Evolutionary conservation across 495 filamentous ascomycete species (phyloP), one percentile per base, ranked within the genome.

Genomic region (Physcia stellaris): DNA sequence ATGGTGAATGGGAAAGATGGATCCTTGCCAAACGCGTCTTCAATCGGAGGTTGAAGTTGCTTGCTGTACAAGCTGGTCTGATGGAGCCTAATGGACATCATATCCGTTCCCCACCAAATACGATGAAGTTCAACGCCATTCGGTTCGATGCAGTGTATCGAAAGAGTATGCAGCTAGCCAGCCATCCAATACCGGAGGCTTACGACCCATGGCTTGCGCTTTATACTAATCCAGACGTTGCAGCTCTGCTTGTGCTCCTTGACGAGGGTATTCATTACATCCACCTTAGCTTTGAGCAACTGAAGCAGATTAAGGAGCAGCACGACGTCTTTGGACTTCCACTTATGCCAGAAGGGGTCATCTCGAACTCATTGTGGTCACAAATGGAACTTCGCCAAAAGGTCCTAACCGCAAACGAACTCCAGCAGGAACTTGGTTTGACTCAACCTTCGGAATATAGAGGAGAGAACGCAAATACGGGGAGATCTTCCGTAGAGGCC

Each of bases 181-280:
- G 47, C 24, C 48, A 56, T 3, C 46, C 40, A 4, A 43, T 55
- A 3, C 56, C 66, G 9, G 66, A 71, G 22, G 50, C 50, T 6
- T 60, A 70, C 23, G 51, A 57, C 21, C 45, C 41, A 6, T 69
- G 65, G 65, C 24, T 66, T 6, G 42, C 57, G 6, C 52, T 66
- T 3, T 71, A 71, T 46, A 66, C 64, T 6, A 50, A 58, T 35
- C 53, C 63, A 1, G 71, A 76, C 36, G 53, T 76, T 27, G 66
- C 66, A 39, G 68, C 70, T n/a, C 50, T 76, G n/a, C 50, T 70
- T 11, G 64, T 70, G 3, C 50, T 76, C 4, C 51, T 76, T 12
- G 68, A 76, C 43, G 63, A 70, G 51, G 71, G 70, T 18, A 72
- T 76, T 21, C 71, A 76, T 52, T 76, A 75, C 45, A 56, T 72